A percentile compares a stretch with the other conserved stretches of the same genome.
phyloP scores from a whole-genome alignment of 352 stramenopile genomes.

The Pythium apleroticum region DNA sequence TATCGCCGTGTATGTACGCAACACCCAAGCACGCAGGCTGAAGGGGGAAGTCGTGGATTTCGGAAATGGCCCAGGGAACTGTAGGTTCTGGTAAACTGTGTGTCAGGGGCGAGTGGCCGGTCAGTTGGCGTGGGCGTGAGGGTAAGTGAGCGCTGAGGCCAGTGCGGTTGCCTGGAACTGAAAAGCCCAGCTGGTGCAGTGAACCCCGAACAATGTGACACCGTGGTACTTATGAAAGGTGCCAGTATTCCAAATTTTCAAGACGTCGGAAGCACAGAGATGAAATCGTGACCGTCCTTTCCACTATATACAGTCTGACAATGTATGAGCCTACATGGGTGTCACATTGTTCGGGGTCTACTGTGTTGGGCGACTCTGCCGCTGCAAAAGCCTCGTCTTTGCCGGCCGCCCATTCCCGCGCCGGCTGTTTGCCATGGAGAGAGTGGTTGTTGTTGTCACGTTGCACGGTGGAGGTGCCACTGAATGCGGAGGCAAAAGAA shows the following conservation, averaged over 20 bases:
- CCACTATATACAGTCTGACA: too few species aligned
- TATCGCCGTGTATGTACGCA: constrained; percentile 9
- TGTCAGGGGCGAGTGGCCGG: background rate
- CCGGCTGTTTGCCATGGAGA: background rate
- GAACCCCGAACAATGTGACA: too few species aligned
- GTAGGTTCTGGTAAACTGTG: background rate
- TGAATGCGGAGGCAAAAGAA: background rate
- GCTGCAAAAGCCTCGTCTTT: background rate
- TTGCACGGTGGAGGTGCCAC: background rate
- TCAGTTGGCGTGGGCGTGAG: background rate
- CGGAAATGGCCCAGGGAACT: constrained; percentile 13
- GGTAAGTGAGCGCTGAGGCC: background rate
- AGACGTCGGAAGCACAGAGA: too few species aligned
- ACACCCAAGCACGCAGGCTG: constrained; percentile 1
- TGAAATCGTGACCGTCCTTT: too few species aligned
- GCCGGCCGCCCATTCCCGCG: background rate
- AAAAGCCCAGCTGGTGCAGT: background rate
- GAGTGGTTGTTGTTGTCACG: background rate
- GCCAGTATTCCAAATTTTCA: too few species aligned
- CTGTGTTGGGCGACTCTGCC: background rate
- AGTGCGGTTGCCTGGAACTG: background rate
- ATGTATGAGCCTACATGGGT: too few species aligned
- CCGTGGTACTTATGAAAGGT: too few species aligned
- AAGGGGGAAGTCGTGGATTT: constrained; percentile 25
- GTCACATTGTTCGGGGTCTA: too few species aligned